phyloP scores from a whole-genome alignment of 345 rosid species.

The Raphanus sativus region DNA sequence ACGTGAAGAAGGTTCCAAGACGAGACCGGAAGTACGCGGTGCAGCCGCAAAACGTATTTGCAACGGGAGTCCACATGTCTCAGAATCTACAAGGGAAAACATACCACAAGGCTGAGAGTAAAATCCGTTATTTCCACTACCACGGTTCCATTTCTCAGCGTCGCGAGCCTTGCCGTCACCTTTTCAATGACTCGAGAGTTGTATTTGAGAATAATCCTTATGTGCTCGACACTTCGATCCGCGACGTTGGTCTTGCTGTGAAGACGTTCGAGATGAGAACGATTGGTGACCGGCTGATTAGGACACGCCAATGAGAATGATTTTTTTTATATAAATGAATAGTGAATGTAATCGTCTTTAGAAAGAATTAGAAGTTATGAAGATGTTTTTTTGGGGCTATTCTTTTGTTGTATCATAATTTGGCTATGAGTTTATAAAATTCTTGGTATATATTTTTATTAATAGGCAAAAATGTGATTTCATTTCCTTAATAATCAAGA shows the following conservation, averaged over 20 bases:
- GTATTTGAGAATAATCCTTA: constrained; percentile 63
- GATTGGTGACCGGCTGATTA: constrained; percentile 61
- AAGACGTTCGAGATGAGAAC: constrained; percentile 70
- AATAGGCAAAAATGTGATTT: no score
- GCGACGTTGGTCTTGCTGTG: constrained; percentile 50
- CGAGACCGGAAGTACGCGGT: constrained; percentile 82
- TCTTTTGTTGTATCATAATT: constrained; percentile 31
- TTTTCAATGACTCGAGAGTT: constrained; percentile 47
- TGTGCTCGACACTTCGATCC: constrained; percentile 64
- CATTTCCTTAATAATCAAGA: neutral
- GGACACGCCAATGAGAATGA: constrained; percentile 60
- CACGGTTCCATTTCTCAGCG: constrained; percentile 80
- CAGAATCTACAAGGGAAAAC: constrained; percentile 71
- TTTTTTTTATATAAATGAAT: neutral
- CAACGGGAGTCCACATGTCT: constrained; percentile 89
- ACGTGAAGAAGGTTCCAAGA: constrained; percentile 68
- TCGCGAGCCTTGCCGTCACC: constrained; percentile 66
- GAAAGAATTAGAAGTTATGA: neutral
- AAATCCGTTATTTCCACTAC: constrained; percentile 77
- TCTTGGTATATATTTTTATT: neutral
- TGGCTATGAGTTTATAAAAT: constrained; percentile 23
- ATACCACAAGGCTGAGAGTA: constrained; percentile 56
- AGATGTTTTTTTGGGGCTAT: constrained; percentile 15
- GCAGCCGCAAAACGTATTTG: constrained; percentile 71
- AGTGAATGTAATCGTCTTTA: constrained; percentile 3